These are phyloP conservation scores for Entomortierella lignicola DNA, from an alignment of 192 early-diverging fungal species.

Conservation along the genomic window DNA sequence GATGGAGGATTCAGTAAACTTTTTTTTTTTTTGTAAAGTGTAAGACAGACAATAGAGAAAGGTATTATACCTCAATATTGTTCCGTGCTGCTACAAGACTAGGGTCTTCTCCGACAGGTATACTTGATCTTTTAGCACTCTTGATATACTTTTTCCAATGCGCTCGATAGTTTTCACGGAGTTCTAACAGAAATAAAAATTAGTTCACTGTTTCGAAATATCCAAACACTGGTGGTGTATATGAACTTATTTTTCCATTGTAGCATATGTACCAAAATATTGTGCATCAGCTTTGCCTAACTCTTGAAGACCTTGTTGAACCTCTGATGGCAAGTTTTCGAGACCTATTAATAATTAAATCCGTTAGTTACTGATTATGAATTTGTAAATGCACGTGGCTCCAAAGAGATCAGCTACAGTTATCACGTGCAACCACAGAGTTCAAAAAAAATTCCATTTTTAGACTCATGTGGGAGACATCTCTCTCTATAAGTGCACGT, in stretches of 20 bases:
- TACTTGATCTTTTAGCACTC: conserved; percentile 37
- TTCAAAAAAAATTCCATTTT: no score
- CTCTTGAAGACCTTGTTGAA: conserved; percentile 65
- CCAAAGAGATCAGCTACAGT: no score
- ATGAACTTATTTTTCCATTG: no score
- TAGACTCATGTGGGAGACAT: no score
- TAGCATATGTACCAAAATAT: conserved; percentile 55
- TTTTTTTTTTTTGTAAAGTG: no score
- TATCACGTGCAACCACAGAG: no score
- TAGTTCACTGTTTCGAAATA: neutral
- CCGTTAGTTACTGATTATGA: no score
- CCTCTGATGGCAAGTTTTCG: conserved; percentile 64
- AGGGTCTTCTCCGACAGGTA: conserved; percentile 29
- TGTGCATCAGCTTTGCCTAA: conserved; percentile 61
- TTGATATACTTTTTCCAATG: conserved; percentile 58
- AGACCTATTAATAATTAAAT: conserved; percentile 58
- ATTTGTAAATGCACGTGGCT: no score
- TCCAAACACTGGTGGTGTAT: no score
- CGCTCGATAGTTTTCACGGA: conserved; percentile 50
- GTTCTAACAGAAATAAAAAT: conserved; percentile 26
- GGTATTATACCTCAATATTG: conserved; percentile 27
- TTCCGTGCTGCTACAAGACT: conserved; percentile 27
- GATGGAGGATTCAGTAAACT: no score
- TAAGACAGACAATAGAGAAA: no score
- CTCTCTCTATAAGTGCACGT: no score